Percentiles rank a stretch among this genome's conserved stretches.
phyloP scores from a whole-genome alignment of 148 eudicot species.

The Rhododendron vialii region DNA sequence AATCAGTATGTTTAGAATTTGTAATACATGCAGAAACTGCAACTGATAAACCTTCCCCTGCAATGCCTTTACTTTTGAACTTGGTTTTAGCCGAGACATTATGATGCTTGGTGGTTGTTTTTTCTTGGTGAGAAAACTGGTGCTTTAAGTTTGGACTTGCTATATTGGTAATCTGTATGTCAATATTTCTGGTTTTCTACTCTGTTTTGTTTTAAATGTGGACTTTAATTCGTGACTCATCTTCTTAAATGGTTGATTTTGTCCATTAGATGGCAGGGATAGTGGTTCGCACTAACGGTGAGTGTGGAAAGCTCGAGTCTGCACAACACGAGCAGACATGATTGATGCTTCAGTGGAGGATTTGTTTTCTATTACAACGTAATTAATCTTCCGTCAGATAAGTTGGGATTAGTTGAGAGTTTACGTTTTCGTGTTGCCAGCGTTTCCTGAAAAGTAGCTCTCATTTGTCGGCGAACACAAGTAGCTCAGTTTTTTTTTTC shows the following conservation, averaged over 20 bases:
- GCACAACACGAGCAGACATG: no score
- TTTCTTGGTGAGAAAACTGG: not conserved
- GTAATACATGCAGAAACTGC: not conserved
- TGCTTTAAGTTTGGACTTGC: not conserved
- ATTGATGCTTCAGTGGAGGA: no score
- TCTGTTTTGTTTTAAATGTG: not conserved
- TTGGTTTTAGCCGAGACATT: not conserved
- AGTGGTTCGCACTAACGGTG: no score
- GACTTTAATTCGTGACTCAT: not conserved
- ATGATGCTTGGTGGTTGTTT: not conserved
- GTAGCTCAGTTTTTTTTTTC: no score
- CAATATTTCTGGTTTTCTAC: not conserved
- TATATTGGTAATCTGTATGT: not conserved
- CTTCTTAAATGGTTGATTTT: not conserved
- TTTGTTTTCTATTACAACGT: no score
- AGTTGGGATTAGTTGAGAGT: not conserved
- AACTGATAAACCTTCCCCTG: not conserved
- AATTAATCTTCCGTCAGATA: not conserved
- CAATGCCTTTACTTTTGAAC: not conserved
- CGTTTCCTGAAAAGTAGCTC: not conserved
- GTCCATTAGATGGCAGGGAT: not conserved
- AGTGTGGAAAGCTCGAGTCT: no score
- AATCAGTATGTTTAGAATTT: not conserved
- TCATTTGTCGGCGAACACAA: no score
- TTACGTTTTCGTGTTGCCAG: not conserved